Evolutionary conservation across 495 filamentous ascomycete genomes (phyloP).

Genomic region (Cryomyces antarcticus): DNA sequence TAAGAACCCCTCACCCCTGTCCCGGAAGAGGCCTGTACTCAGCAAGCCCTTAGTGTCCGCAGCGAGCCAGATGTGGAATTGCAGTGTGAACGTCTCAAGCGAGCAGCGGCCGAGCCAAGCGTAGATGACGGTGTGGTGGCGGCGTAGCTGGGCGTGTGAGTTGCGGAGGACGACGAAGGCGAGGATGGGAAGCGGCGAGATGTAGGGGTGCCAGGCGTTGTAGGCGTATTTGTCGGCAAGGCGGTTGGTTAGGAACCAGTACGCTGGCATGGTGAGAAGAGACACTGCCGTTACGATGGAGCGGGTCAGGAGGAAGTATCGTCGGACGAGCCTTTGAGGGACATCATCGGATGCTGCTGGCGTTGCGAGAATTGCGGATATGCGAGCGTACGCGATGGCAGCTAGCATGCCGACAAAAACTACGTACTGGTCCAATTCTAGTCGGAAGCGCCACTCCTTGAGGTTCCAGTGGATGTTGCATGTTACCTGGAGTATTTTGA

Average conservation of each 20-base stretch:
- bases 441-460: slow-evolving; percentile 24
- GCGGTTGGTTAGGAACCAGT: background rate
- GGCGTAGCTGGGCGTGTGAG: slow-evolving; percentile 19
- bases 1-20: slow-evolving; percentile 4
- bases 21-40: slow-evolving; percentile 23
- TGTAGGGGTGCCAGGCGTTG: slow-evolving; percentile 30
- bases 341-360: background rate
- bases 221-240: slow-evolving; percentile 12
- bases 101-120: slow-evolving; percentile 33
- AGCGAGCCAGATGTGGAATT: slow-evolving; percentile 43
- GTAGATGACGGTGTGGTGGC: slow-evolving; percentile 24
- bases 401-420: background rate
- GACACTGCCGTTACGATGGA: background rate
- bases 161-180: slow-evolving; percentile 32
- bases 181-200: slow-evolving; percentile 33
- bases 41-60: slow-evolving; percentile 34
- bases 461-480: slow-evolving; percentile 26
- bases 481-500: slow-evolving; percentile 15
- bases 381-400: background rate
- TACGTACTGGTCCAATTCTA: slow-evolving; percentile 6
- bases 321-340: background rate
- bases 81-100: slow-evolving; percentile 37
- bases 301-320: background rate
- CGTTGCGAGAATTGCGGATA: background rate
- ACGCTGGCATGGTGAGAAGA: background rate